Percentiles rank a stretch among this genome's conserved stretches.
phyloP scores from a whole-genome alignment of 768 basidiomycete genomes.

The Mycena alexandri region DNA sequence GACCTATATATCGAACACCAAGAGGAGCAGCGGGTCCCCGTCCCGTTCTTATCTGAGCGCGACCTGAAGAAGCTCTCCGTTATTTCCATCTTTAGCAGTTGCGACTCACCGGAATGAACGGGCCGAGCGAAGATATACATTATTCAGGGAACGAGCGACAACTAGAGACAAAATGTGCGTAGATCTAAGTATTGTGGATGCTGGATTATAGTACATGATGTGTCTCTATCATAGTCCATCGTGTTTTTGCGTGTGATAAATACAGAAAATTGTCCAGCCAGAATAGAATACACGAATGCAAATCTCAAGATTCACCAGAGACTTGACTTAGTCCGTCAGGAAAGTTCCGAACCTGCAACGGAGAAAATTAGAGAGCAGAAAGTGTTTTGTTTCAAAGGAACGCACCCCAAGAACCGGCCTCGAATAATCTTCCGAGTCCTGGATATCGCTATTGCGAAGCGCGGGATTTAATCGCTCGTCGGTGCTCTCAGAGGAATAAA shows the following conservation, averaged over 20 bases:
- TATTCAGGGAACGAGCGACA: background rate
- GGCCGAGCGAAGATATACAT: background rate
- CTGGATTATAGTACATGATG: constrained; percentile 7
- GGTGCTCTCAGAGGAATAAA: constrained; percentile 50
- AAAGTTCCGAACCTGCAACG: constrained; percentile 67
- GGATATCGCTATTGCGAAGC: constrained; percentile 51
- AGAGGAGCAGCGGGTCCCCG: constrained; percentile 18
- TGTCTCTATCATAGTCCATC: constrained; percentile 27
- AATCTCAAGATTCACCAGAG: constrained; percentile 43
- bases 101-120: background rate
- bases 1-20: background rate
- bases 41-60: constrained; percentile 9
- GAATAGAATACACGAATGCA: background rate
- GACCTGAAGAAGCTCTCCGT: background rate
- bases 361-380: background rate
- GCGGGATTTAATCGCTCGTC: constrained; percentile 62
- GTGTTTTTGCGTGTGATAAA: constrained; percentile 22
- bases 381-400: constrained; percentile 16
- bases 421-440: constrained; percentile 70
- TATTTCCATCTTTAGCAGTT: background rate
- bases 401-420: constrained; percentile 67
- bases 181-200: constrained; percentile 15
- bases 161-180: background rate
- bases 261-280: constrained; percentile 16
- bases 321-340: constrained; percentile 56